Percentiles rank a stretch among this genome's conserved stretches.
Evolutionary conservation across 106 monocot species (phyloP).

Genomic region (Agapanthus africanus): DNA sequence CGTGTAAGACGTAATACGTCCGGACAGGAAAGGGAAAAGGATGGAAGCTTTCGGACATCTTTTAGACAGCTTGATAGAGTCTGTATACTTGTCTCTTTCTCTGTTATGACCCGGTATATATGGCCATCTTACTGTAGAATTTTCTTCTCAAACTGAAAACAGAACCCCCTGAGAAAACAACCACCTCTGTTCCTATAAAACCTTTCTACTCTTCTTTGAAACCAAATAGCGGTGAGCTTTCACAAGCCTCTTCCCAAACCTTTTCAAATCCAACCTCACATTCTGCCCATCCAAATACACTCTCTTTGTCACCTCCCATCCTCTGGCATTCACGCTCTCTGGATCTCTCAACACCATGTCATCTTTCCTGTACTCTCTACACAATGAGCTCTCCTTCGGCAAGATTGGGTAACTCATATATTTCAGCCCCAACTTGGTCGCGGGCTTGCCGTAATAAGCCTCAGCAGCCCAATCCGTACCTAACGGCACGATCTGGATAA

Average conservation of each 20-base stretch:
- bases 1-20: too few relatives aligned
- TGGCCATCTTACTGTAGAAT: too few relatives aligned
- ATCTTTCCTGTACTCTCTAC: slow-evolving; percentile 27
- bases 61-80: too few relatives aligned
- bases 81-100: too few relatives aligned
- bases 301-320: slow-evolving; percentile 69
- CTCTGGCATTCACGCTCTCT: slow-evolving; percentile 32
- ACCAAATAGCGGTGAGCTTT: too few relatives aligned
- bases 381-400: slow-evolving; percentile 68
- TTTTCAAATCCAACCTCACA: slow-evolving; percentile 48
- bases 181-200: too few relatives aligned
- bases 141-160: too few relatives aligned
- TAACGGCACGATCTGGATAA: slow-evolving; percentile 70
- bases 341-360: slow-evolving; percentile 68
- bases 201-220: too few relatives aligned
- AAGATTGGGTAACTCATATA: slow-evolving; percentile 47
- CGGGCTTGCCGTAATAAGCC: slow-evolving; percentile 66
- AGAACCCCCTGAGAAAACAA: too few relatives aligned
- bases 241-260: slow-evolving; percentile 40
- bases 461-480: slow-evolving; percentile 63
- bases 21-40: too few relatives aligned
- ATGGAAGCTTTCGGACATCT: too few relatives aligned
- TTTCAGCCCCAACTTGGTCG: slow-evolving; percentile 44
- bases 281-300: slow-evolving; percentile 74
- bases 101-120: too few relatives aligned